A percentile compares a stretch with the other conserved stretches of the same genome.
Conservation (phyloP, 129 eudicot genomes). For the Helichrysum umbraculigerum region DNA sequence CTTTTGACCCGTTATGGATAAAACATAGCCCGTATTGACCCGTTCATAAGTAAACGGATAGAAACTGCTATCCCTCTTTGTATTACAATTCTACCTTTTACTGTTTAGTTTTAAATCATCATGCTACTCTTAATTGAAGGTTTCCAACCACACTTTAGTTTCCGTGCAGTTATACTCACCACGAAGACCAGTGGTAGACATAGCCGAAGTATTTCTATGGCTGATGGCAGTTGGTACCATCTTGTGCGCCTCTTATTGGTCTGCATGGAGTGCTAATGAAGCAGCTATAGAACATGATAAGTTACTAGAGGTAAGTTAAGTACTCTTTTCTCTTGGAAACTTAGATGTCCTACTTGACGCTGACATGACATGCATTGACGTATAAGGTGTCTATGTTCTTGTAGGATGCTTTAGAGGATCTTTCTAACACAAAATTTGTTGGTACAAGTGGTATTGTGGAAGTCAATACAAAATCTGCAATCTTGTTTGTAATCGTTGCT, state of each 20-base stretch:
- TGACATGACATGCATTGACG: slow-evolving; percentile 22
- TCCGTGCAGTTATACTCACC: slow-evolving; percentile 93
- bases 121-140: slow-evolving; percentile 23
- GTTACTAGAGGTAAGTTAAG: slow-evolving; percentile 52
- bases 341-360: slow-evolving; percentile 1
- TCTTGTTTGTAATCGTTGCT: slow-evolving; percentile 74
- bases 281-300: slow-evolving; percentile 78
- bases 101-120: slow-evolving; percentile 6
- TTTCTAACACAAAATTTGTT: slow-evolving; percentile 32
- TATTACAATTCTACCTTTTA: neutral
- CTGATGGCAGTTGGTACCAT: slow-evolving; percentile 85
- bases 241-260: slow-evolving; percentile 85
- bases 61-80: neutral
- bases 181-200: slow-evolving; percentile 70
- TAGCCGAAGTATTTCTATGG: slow-evolving; percentile 92
- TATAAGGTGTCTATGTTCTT: slow-evolving; percentile 23
- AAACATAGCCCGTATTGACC: slow-evolving; percentile 9
- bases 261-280: slow-evolving; percentile 88
- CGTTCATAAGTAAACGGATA: neutral
- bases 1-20: neutral
- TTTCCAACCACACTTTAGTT: slow-evolving; percentile 43
- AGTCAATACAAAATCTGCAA: slow-evolving; percentile 65
- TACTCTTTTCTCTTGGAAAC: neutral
- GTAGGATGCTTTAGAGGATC: slow-evolving; percentile 73
- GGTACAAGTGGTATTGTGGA: slow-evolving; percentile 61